Base-by-base conservation (phyloP, 345 rosid species). In the Anacardium occidentale region DNA sequence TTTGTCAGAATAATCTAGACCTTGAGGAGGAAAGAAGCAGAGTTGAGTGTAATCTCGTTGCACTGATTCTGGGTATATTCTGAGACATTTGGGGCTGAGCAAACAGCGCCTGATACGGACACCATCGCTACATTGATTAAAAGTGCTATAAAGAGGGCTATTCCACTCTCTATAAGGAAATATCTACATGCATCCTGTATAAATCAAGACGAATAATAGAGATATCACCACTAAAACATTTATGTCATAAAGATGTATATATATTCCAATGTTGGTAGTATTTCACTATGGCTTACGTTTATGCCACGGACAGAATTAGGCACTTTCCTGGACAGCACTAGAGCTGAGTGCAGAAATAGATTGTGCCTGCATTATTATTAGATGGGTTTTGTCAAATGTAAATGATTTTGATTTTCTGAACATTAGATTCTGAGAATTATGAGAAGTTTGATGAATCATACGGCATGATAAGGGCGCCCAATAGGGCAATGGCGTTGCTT, bases 11-110 rank as follows among this genome's bases (percentile, higher is more conserved):
- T 29, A 29, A 29, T 29, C 3, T 37, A 10, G 3, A 88, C 92
- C 92, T 76, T 72, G 18, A 90, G 96, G 21, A 90, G 91, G 72
- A 90, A 90, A 60, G 93, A 84, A 24, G 96, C 93, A 10, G 92
- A 85, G 76, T 88, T 66, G 14, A 88, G 91, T 52, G 83, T 83
- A n/a, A 90, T 58, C 74, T 90, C 76, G 7, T 44, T 64, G 82
- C 96, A 87, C 7, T 68, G 74, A 18, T 83, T 55, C 0, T 45
- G 50, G 26, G 7, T 57, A 1, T 82, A 66, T 0, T 60, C 5
- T 0, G 92, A 70, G 15, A 88, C 24, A 29, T 81, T 71, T 1
- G 65, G 5, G 26, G 66, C 77, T 0, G 75, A 25, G 80, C 96
- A 88, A 29, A 90, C 85, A 0, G 87, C 60, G 24, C 90, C 96